Percentiles rank a stretch among this genome's conserved stretches.
Conservation (phyloP, 78 protist species). For the Monocercomonoides exilis region DNA sequence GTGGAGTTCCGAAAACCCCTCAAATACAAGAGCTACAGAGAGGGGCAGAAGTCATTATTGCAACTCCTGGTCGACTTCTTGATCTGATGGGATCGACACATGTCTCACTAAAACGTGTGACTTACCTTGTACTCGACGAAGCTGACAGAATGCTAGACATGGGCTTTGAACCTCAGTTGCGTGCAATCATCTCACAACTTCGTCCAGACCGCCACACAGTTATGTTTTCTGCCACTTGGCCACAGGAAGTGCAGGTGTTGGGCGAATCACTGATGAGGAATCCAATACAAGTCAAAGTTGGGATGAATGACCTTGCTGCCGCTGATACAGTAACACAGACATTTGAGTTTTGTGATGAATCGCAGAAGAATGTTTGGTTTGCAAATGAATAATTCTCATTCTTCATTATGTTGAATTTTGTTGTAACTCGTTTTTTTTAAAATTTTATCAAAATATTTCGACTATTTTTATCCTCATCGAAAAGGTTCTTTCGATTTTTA, state of each 20-base stretch:
- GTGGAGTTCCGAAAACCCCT: constrained; percentile 42
- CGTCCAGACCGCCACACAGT: constrained; percentile 31
- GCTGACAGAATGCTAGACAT: constrained; percentile 37
- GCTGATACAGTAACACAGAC: not conserved
- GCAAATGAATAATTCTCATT: not conserved
- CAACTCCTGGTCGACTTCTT: constrained; percentile 63
- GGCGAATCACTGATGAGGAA: constrained; percentile 25
- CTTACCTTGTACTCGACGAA: constrained; percentile 10
- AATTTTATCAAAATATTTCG: too few species aligned
- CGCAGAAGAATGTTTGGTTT: not conserved
- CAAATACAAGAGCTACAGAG: constrained; percentile 4
- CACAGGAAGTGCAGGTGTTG: constrained; percentile 21
- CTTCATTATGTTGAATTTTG: not conserved
- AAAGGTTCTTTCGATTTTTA: too few species aligned
- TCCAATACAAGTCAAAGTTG: constrained; percentile 29
- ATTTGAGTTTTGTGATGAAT: not conserved
- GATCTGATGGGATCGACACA: constrained; percentile 29
- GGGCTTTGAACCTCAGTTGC: constrained; percentile 40
- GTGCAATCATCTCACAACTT: not conserved
- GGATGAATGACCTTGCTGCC: constrained; percentile 18
- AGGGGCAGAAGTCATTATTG: constrained; percentile 44
- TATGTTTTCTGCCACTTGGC: constrained; percentile 42
- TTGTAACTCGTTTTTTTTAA: too few species aligned
- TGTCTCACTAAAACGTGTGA: not conserved
- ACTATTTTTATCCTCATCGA: too few species aligned